Percentiles rank a stretch among this genome's conserved stretches.
Evolutionary conservation across 495 filamentous ascomycete species (phyloP).

Genomic region (Penicillium robsamsonii): DNA sequence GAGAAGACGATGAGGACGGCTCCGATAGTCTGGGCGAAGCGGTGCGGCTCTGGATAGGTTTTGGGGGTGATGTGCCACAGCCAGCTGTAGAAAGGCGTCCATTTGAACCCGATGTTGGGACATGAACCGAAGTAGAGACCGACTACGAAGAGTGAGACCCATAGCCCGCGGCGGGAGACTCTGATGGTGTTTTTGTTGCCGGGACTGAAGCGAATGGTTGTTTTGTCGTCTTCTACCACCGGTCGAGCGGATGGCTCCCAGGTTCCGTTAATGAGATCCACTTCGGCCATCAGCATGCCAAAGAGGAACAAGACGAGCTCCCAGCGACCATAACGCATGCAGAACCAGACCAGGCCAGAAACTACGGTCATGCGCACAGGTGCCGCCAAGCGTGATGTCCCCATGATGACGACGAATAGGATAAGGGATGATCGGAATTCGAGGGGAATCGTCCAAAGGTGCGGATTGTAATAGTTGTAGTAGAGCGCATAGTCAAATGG

Average conservation of each 20-base stretch:
- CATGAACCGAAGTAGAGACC: constrained; percentile 46
- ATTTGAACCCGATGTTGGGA: constrained; percentile 44
- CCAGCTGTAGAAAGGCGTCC: constrained; percentile 47
- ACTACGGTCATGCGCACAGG: constrained; percentile 47
- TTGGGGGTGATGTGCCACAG: constrained; percentile 40
- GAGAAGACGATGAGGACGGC: constrained; percentile 56
- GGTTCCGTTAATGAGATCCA: constrained; percentile 49
- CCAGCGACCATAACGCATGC: constrained; percentile 57
- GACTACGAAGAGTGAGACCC: constrained; percentile 48
- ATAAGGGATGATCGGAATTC: constrained; percentile 66
- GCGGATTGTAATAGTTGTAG: constrained; percentile 61
- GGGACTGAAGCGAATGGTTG: constrained; percentile 21
- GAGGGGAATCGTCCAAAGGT: constrained; percentile 73
- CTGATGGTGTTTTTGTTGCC: constrained; percentile 34
- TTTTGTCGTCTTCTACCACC: constrained; percentile 17
- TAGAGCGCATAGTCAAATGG: constrained; percentile 54
- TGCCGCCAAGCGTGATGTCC: constrained; percentile 50
- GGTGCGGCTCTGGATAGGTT: constrained; percentile 44
- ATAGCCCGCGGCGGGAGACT: constrained; percentile 50
- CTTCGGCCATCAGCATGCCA: constrained; percentile 60
- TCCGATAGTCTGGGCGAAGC: constrained; percentile 50
- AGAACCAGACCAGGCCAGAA: constrained; percentile 50
- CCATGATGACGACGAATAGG: constrained; percentile 60
- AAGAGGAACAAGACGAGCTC: constrained; percentile 58
- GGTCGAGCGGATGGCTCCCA: constrained; percentile 32